A percentile compares a stretch with the other conserved stretches of the same genome.
Evolutionary conservation across 2,329 filamentous ascomycete genomes (phyloP).

Genomic region (Verticillium dahliae): DNA sequence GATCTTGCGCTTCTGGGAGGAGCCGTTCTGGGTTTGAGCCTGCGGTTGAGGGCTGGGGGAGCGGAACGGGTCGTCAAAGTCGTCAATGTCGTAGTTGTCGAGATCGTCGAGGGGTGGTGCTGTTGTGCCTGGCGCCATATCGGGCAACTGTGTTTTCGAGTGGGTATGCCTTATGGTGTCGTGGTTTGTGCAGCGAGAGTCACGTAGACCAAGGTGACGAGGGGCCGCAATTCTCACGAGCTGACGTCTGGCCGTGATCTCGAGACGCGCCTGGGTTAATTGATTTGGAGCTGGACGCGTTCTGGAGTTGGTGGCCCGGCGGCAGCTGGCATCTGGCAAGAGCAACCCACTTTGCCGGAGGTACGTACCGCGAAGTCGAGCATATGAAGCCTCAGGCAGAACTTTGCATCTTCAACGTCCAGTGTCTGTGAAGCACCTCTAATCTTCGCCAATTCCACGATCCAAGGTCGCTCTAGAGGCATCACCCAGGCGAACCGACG

Average conservation of each 20-base stretch:
- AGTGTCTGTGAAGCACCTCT: neutral
- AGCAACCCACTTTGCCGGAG: neutral
- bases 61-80: constrained; percentile 39
- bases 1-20: constrained; percentile 41
- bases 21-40: constrained; percentile 12
- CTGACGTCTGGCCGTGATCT: neutral
- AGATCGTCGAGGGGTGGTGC: constrained; percentile 48
- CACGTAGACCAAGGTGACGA: neutral
- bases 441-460: neutral
- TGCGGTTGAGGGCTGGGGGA: constrained; percentile 34
- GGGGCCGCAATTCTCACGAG: neutral
- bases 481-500: constrained; percentile 6
- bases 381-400: neutral
- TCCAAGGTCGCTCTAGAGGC: neutral
- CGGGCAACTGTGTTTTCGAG: neutral
- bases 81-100: constrained; percentile 68
- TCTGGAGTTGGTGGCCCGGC: neutral
- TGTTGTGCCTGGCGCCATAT: neutral
- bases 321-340: neutral
- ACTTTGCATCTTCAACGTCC: constrained; percentile 1
- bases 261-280: neutral
- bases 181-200: too few species aligned
- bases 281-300: neutral
- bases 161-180: too few species aligned
- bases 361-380: neutral